Evolutionary conservation across 441 rosid genomes (phyloP), one percentile per base, ranked within the genome.

Genomic region (Cnidoscolus chayamansa): DNA sequence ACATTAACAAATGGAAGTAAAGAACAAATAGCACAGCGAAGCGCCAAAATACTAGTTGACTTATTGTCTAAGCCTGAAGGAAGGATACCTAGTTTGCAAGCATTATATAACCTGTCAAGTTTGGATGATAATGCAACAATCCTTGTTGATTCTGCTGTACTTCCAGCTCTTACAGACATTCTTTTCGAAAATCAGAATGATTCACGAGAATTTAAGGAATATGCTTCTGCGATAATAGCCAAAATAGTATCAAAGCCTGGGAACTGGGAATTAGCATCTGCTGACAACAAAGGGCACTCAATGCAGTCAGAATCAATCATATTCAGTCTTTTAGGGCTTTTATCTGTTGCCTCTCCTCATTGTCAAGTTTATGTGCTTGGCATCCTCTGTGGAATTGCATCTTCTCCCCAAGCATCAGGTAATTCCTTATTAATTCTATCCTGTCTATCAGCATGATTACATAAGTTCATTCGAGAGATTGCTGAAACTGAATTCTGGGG

Each of bases 331-430:
- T 63, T 79, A 67, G 60, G 75, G 56, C 81, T 72, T 65, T 66
- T 83, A 53, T 71, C 79, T 20, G 77, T 68, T 73, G 53, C 73
- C 30, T 77, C 83, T 51, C 63, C 81, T 43, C 68, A 3, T 40
- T 77, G 79, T 71, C 84, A 81, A 75, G 81, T 53, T 30, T 77
- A 56, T 20, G 60, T 74, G 37, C 84, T 84, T 53, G 77, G 40
- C 47, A 68, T 84, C 73, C 71, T 84, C 37, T 68, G 65, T 56
- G 84, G 84, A 49, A 54, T 83, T 60, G 80, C 84, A 17, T 79
- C 87, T 40, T 79, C 87, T 40, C 85, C 87, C 57, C 78, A 76
- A 61, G 85, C 85, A 20, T 75, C 79, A 76, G 86, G 86, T 84
- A 77, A 77, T 40, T 64, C 9, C 35, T 62, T 59, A 57, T 6